These are phyloP conservation scores for Cystobasidium ongulense DNA, from an alignment of 768 basidiomycete species.

Conservation along the genomic window DNA sequence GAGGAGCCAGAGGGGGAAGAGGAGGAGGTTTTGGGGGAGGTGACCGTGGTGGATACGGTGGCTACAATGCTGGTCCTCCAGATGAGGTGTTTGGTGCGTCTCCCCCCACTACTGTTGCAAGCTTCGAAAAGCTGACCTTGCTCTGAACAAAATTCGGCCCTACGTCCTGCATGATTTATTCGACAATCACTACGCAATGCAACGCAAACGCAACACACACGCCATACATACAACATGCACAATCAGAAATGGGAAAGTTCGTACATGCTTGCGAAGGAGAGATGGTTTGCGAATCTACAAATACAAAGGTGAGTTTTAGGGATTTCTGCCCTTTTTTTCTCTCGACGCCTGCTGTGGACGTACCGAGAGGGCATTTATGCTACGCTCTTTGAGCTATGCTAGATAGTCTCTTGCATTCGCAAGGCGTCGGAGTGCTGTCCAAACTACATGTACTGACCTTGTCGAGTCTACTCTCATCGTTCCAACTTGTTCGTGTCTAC, in stretches of 20 bases:
- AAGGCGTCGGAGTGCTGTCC: too few relatives aligned
- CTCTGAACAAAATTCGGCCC: not conserved
- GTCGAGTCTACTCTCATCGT: not conserved
- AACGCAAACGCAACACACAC: not conserved
- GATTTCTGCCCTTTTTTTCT: not conserved
- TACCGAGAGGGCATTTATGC: too few relatives aligned
- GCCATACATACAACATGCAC: not conserved
- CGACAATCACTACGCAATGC: too few relatives aligned
- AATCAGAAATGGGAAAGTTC: conserved; percentile 52
- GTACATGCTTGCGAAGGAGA: conserved; percentile 94
- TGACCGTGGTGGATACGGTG: conserved; percentile 46
- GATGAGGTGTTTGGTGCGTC: conserved; percentile 48
- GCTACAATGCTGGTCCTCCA: conserved; percentile 48
- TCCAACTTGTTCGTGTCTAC: too few relatives aligned
- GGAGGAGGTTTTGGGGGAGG: conserved; percentile 43
- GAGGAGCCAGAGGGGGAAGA: conserved; percentile 31
- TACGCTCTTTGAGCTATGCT: too few relatives aligned
- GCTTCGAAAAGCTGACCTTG: not conserved
- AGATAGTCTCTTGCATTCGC: too few relatives aligned
- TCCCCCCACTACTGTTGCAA: not conserved
- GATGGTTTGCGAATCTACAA: conserved; percentile 83
- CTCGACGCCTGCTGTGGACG: not conserved
- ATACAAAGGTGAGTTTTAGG: conserved; percentile 57
- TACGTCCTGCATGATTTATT: not conserved
- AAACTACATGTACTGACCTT: too few relatives aligned